Conservation (phyloP, 768 basidiomycete species). For the Podaxis pistillaris region DNA sequence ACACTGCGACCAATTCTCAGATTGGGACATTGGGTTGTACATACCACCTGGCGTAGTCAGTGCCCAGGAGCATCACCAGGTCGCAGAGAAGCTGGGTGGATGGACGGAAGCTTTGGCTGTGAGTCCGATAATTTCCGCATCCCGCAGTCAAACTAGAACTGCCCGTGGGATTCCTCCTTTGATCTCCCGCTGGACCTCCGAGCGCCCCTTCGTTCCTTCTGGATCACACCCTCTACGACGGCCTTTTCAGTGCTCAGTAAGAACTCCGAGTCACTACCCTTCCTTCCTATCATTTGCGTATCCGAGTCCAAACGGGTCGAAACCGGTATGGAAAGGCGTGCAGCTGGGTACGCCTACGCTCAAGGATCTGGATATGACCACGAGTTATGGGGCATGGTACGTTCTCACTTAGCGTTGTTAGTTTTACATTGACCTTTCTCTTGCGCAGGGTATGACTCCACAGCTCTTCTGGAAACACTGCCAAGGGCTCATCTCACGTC, state of each 20-base stretch:
- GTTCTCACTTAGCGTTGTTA: neutral
- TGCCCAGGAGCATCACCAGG: conserved; percentile 77
- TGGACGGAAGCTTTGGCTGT: conserved; percentile 77
- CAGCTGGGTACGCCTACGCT: conserved; percentile 78
- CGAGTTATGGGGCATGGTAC: conserved; percentile 82
- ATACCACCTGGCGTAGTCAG: conserved; percentile 71
- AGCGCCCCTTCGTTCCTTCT: conserved; percentile 77
- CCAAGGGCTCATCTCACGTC: conserved; percentile 42
- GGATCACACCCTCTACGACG: conserved; percentile 76
- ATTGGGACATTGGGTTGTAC: conserved; percentile 63
- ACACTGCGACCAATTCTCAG: conserved; percentile 6
- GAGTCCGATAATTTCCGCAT: conserved; percentile 18
- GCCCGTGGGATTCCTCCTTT: conserved; percentile 67
- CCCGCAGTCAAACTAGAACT: neutral
- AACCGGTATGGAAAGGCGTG: conserved; percentile 58
- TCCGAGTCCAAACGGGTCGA: conserved; percentile 76
- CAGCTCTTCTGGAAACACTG: conserved; percentile 65
- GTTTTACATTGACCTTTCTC: neutral
- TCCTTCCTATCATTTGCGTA: conserved; percentile 76
- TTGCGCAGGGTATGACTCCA: conserved; percentile 72
- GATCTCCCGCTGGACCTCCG: conserved; percentile 50
- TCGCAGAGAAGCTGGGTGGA: conserved; percentile 56
- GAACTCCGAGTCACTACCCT: conserved; percentile 15
- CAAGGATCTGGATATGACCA: conserved; percentile 97
- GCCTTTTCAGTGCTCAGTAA: conserved; percentile 35